These are phyloP conservation scores for Myotisia sp. DNA, from an alignment of 2,329 filamentous ascomycete species.

Conservation along the genomic window DNA sequence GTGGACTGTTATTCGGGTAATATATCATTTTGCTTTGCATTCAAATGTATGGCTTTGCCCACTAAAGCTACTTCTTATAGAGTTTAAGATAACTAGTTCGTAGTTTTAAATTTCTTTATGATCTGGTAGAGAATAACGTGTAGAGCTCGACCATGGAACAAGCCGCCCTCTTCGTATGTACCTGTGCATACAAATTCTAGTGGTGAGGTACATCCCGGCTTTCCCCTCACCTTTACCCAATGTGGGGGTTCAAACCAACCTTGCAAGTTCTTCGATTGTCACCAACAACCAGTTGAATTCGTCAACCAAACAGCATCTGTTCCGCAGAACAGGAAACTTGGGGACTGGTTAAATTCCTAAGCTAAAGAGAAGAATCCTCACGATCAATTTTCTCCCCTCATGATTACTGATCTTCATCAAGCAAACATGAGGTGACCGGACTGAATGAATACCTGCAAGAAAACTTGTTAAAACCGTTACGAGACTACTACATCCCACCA, in stretches of 20 bases:
- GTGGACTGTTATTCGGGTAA: conserved; percentile 1
- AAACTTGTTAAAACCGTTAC: no score
- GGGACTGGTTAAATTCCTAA: background rate
- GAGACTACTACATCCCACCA: no score
- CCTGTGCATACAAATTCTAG: no score
- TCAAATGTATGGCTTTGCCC: conserved; percentile 2
- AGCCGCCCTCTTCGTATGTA: background rate
- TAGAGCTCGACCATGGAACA: background rate
- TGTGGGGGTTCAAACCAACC: no score
- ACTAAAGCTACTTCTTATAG: conserved; percentile 1
- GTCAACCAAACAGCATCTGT: background rate
- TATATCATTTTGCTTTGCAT: background rate
- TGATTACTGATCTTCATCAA: background rate
- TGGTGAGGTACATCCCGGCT: no score
- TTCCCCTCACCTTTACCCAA: no score
- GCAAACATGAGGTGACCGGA: background rate
- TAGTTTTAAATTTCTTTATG: background rate
- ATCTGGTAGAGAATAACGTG: background rate
- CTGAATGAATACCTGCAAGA: background rate
- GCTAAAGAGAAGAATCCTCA: no score
- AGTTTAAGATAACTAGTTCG: background rate
- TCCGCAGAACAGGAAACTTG: background rate
- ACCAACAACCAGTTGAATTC: background rate
- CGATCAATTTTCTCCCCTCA: no score
- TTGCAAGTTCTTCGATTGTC: no score